A percentile compares a stretch with the other conserved stretches of the same genome.
These are phyloP conservation scores for Solanum pinnatisectum DNA, from an alignment of 257 asterid species.

Conservation along the genomic window DNA sequence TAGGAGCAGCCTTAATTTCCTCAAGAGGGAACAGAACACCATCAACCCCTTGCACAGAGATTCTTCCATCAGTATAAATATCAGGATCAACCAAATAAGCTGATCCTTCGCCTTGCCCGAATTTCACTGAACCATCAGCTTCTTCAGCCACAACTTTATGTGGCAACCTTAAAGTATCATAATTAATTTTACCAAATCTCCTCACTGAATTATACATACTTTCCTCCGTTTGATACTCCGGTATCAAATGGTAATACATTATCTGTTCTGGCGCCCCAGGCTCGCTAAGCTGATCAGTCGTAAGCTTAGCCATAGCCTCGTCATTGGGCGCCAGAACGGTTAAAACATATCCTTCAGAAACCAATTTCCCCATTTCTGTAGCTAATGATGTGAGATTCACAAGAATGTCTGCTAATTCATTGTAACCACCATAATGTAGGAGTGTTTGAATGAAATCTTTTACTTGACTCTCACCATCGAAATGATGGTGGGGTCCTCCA, in stretches of 20 bases:
- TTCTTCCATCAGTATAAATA: constrained; percentile 91
- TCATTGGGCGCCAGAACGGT: constrained; percentile 92
- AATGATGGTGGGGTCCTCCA: constrained; percentile 84
- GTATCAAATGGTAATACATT: constrained; percentile 21
- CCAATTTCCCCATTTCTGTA: constrained; percentile 81
- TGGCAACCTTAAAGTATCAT: constrained; percentile 17
- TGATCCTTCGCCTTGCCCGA: constrained; percentile 64
- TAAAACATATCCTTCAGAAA: constrained; percentile 86
- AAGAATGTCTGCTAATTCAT: constrained; percentile 78
- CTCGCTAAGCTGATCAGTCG: constrained; percentile 83
- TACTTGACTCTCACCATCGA: constrained; percentile 88
- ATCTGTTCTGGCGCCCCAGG: constrained; percentile 96
- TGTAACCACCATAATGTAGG: constrained; percentile 92
- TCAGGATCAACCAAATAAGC: constrained; percentile 90
- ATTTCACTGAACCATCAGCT: constrained; percentile 87
- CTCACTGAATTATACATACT: constrained; percentile 55
- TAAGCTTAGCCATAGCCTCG: constrained; percentile 95
- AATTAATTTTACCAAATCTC: constrained; percentile 28
- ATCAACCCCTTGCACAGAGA: constrained; percentile 92
- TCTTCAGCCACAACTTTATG: constrained; percentile 85
- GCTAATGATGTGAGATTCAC: constrained; percentile 88
- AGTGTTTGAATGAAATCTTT: constrained; percentile 88
- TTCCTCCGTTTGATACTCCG: constrained; percentile 15
- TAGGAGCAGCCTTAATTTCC: constrained; percentile 37
- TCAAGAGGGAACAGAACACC: constrained; percentile 70